Conservation (phyloP, 768 basidiomycete species). For the Termitomyces sp. region DNA sequence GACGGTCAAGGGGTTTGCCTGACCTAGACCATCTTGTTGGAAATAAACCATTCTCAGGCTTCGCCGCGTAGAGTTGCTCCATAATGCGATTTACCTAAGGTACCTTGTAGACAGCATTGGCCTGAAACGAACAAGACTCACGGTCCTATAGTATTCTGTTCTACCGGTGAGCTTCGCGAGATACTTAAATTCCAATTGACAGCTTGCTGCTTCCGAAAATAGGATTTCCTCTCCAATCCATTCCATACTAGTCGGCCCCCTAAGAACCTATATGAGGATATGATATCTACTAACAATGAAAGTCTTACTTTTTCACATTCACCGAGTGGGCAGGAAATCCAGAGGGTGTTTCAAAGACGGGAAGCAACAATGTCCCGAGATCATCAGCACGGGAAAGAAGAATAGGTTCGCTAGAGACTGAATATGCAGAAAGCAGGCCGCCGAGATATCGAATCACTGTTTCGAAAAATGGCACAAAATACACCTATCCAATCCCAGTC, state of each 20-base stretch:
- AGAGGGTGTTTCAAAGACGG: constrained; percentile 54
- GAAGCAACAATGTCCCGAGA: constrained; percentile 56
- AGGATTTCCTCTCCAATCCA: constrained; percentile 23
- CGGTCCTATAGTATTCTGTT: constrained; percentile 38
- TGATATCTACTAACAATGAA: background rate
- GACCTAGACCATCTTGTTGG: constrained; percentile 25
- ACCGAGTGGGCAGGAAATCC: constrained; percentile 64
- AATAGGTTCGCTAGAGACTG: constrained; percentile 58
- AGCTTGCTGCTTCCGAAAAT: constrained; percentile 39
- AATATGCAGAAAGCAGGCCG: constrained; percentile 70
- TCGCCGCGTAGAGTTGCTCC: constrained; percentile 28
- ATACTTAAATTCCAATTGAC: constrained; percentile 77
- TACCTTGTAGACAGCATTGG: background rate
- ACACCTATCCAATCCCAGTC: constrained; percentile 14
- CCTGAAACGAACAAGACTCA: constrained; percentile 12
- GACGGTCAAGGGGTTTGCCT: constrained; percentile 22
- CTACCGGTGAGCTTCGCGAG: constrained; percentile 63
- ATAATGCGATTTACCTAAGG: constrained; percentile 31
- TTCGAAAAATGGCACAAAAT: constrained; percentile 57
- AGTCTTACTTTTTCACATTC: constrained; percentile 43
- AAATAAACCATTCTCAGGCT: constrained; percentile 29
- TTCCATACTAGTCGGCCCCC: constrained; percentile 26
- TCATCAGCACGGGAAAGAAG: constrained; percentile 63
- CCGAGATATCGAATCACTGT: constrained; percentile 76
- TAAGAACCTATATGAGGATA: constrained; percentile 10